A percentile compares a stretch with the other conserved stretches of the same genome.
These are phyloP conservation scores for Porcisia hertigi DNA, from an alignment of 208 protist species.

Conservation along the genomic window DNA sequence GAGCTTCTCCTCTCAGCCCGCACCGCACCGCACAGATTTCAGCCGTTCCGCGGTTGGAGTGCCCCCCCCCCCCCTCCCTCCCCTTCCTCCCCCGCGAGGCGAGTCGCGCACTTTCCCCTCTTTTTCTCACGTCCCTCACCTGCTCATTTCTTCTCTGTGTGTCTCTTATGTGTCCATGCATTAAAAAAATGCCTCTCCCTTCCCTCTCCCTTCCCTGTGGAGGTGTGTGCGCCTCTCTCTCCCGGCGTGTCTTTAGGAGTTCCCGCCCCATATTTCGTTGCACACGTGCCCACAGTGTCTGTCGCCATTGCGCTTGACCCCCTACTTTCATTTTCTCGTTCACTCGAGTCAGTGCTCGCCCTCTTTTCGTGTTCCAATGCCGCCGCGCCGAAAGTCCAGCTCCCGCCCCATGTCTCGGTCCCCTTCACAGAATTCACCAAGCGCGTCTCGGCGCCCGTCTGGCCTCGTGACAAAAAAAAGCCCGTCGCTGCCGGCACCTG, in stretches of 20 bases:
- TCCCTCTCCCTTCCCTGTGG: not conserved
- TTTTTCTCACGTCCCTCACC: not conserved
- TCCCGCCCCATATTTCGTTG: not conserved
- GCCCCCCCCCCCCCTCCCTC: not conserved
- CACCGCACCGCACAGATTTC: not conserved
- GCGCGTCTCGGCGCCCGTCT: slow-evolving; percentile 26
- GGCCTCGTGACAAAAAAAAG: slow-evolving; percentile 6
- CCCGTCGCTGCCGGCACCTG: slow-evolving; percentile 36
- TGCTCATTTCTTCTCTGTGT: not conserved
- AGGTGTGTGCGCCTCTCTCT: not conserved
- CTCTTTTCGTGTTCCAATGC: slow-evolving; percentile 14
- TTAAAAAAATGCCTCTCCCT: not conserved
- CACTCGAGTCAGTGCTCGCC: not conserved
- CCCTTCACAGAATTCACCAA: slow-evolving; percentile 12
- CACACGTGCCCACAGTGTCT: not conserved
- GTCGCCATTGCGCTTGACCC: not conserved
- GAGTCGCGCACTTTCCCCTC: not conserved
- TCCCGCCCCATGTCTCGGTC: slow-evolving; percentile 38
- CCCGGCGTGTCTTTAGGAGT: not conserved
- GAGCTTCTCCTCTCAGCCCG: not conserved
- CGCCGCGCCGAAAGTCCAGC: slow-evolving; percentile 25
- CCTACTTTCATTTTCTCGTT: not conserved
- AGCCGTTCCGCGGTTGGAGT: not conserved
- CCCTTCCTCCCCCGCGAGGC: not conserved
- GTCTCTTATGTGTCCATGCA: not conserved